These are phyloP conservation scores for Globisporangium heterothallicum DNA, from an alignment of 352 stramenopile genomes.

Conservation along the genomic window DNA sequence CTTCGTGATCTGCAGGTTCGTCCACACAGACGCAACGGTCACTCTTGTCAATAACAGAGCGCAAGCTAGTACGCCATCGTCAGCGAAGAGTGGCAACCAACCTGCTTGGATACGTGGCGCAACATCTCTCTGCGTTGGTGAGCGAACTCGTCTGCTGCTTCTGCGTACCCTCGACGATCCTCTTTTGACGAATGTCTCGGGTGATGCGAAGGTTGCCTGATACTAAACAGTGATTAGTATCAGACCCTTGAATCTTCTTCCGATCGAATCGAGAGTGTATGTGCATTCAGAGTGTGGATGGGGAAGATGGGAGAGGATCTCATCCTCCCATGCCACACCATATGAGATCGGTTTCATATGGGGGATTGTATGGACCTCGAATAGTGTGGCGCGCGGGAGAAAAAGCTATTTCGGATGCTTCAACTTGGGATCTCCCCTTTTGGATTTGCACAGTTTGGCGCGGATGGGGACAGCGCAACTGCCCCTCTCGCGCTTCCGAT, in stretches of 20 bases:
- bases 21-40: neutral
- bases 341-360: neutral
- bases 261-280: neutral
- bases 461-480: neutral
- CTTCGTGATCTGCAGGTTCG: constrained; percentile 10
- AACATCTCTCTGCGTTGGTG: constrained; percentile 10
- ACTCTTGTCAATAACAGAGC: neutral
- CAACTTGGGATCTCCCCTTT: neutral
- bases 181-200: neutral
- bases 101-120: constrained; percentile 16
- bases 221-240: constrained; percentile 10
- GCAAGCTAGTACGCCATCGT: neutral
- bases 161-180: neutral
- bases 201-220: neutral
- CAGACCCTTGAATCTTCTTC: neutral
- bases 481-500: neutral
- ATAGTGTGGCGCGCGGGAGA: neutral
- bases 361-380: neutral
- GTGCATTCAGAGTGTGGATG: neutral
- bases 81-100: neutral
- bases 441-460: neutral
- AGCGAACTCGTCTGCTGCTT: too few relatives aligned
- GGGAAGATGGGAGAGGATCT: neutral
- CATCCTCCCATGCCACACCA: neutral
- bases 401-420: neutral